phyloP scores from a whole-genome alignment of 2,329 filamentous ascomycete species.

The Apiospora hydei region DNA sequence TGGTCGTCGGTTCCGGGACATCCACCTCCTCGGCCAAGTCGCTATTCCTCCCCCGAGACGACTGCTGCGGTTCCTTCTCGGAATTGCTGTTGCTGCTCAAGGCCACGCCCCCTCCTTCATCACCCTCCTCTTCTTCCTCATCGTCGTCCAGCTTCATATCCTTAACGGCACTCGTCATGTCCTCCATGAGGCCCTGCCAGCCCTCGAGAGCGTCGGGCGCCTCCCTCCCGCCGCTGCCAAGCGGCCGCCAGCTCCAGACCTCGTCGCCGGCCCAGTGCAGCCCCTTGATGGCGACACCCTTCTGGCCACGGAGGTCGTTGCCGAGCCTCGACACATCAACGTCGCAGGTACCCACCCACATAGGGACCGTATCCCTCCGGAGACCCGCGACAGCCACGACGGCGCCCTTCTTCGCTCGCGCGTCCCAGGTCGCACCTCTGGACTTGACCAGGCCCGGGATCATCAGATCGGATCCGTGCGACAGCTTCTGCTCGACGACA shows the following conservation, averaged over 20 bases:
- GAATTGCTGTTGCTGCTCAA: background rate
- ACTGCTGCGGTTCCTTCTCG: constrained; percentile 18
- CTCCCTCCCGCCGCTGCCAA: constrained; percentile 57
- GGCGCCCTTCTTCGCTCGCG: constrained; percentile 63
- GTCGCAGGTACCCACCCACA: constrained; percentile 67
- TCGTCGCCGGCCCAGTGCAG: constrained; percentile 75
- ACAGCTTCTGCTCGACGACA: constrained; percentile 65
- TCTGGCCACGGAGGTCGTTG: constrained; percentile 37
- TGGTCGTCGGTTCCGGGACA: constrained; percentile 62
- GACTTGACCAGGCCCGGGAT: constrained; percentile 66
- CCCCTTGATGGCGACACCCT: constrained; percentile 70
- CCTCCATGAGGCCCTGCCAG: constrained; percentile 44
- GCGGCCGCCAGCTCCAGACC: constrained; percentile 68
- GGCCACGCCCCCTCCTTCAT: constrained; percentile 26
- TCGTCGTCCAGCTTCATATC: constrained; percentile 39
- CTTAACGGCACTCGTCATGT: constrained; percentile 8
- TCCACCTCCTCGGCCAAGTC: constrained; percentile 40
- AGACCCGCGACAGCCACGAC: constrained; percentile 69
- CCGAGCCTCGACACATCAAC: background rate
- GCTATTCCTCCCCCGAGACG: constrained; percentile 22
- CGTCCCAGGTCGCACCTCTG: constrained; percentile 67
- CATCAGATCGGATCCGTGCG: constrained; percentile 72
- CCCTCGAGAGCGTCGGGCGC: constrained; percentile 61
- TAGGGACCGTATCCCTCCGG: constrained; percentile 65
- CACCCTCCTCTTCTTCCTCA: constrained; percentile 31